These are phyloP conservation scores for Puccinia coronata DNA, from an alignment of 1,284 basidiomycete genomes.

Conservation along the genomic window DNA sequence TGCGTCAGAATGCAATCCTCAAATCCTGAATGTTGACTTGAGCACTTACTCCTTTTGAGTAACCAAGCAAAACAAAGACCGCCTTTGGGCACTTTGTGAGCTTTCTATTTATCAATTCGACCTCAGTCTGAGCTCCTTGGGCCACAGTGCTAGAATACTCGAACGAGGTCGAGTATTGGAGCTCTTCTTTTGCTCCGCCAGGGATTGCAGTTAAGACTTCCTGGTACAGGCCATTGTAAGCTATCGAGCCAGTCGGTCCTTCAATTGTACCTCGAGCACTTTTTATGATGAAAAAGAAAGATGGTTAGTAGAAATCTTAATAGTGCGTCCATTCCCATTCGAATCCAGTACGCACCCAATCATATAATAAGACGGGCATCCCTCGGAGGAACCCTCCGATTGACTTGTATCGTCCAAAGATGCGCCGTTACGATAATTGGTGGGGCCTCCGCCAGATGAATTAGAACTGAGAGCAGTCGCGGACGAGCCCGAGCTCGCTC, in stretches of 20 bases:
- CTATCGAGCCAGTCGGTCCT: not conserved
- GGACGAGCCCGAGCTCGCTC: too few relatives aligned
- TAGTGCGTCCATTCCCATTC: not conserved
- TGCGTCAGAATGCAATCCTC: not conserved
- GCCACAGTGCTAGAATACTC: conserved; percentile 12
- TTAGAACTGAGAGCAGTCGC: too few relatives aligned
- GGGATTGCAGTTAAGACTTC: conserved; percentile 11
- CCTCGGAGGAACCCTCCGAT: not conserved
- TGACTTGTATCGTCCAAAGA: not conserved
- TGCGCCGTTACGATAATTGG: too few relatives aligned
- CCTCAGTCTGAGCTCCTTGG: conserved; percentile 9
- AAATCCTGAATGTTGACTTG: not conserved
- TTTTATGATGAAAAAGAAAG: not conserved
- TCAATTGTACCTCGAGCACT: conserved; percentile 6
- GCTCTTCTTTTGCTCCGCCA: conserved; percentile 17
- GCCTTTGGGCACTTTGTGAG: conserved; percentile 17
- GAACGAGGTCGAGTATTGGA: conserved; percentile 23
- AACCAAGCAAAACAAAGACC: conserved; percentile 40
- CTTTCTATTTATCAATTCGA: not conserved
- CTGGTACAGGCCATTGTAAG: not conserved
- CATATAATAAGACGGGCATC: conserved; percentile 14
- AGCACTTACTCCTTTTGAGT: conserved; percentile 33
- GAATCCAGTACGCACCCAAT: not conserved
- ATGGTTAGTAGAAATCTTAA: not conserved
- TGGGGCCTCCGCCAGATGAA: too few relatives aligned